Evolutionary conservation across 176 grass and related monocot genomes (phyloP), one percentile per base, ranked within the genome.

Genomic region (Aechmea fasciata): DNA sequence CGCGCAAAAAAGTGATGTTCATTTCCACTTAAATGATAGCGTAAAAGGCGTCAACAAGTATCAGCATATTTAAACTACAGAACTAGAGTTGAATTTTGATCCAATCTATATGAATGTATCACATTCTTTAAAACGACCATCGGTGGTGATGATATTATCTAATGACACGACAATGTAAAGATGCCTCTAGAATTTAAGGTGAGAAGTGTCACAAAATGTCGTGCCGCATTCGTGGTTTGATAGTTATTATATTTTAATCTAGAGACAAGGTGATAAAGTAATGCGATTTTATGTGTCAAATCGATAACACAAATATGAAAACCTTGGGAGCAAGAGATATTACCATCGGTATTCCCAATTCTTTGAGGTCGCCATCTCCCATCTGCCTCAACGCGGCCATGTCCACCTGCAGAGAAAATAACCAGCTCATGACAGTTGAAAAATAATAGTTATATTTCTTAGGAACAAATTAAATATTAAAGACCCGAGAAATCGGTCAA

Each of bases 281-380:
- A 41, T 41, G 33, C 33, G 6, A 41, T 7, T 41, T 41, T 41
- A 41, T 41, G 33, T 41, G 33, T 41, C 33, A 6, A 41, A 41
- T 41, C 4, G 33, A 61, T 9, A 61, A 61, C 20, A 22, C 20
- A 18, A 61, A 9, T 18, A 18, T 22, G 55, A 18, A n/a, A 61
- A 22, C 63, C 0, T 63, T 67, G 24, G 64, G 65, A 69, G 61
- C 13, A 11, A 47, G 53, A 57, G 2, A 77, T 50, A 67, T 75
- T 92, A 96, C 92, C 92, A 96, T 96, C 24, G 92, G 92, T 53
- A 96, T 85, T 47, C 92, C 92, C 79, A 96, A 78, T 68, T 96
- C 92, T 77, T 96, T 96, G 22, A 96, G 92, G 64, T 96, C 92
- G 1, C 63, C 73, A 26, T 96, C 92, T 78, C 82, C 82, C 92